A percentile compares a stretch with the other conserved stretches of the same genome.
Conservation (phyloP, 2,329 filamentous ascomycete species). For the Herpomyces periplanetae region DNA sequence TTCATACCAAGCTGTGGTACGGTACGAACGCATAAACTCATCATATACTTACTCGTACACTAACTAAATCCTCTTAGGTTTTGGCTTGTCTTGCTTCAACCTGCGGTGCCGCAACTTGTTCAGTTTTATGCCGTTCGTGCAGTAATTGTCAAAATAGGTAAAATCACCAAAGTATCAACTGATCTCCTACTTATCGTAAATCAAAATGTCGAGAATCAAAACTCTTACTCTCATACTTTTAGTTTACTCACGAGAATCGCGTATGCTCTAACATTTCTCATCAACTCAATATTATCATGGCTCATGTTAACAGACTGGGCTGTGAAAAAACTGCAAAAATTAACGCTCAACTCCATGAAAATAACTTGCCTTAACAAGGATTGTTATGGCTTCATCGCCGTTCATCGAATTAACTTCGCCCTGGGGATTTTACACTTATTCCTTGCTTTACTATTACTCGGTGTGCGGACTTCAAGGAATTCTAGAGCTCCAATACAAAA, state of each 20-base stretch:
- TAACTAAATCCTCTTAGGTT: conserved; percentile 13
- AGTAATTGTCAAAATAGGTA: conserved; percentile 90
- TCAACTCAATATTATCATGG: conserved; percentile 93
- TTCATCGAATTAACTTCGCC: conserved; percentile 90
- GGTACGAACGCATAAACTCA: conserved; percentile 14
- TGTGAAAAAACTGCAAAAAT: conserved; percentile 63
- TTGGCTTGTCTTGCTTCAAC: conserved; percentile 49
- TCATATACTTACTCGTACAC: conserved; percentile 2
- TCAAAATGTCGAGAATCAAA: conserved; percentile 2
- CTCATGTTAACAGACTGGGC: conserved; percentile 98
- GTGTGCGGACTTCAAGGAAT: conserved; percentile 52
- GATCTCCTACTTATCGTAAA: background rate
- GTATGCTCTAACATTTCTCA: conserved; percentile 63
- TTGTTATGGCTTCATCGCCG: conserved; percentile 80
- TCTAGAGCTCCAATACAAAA: conserved; percentile 65
- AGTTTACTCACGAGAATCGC: conserved; percentile 89
- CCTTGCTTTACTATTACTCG: conserved; percentile 44
- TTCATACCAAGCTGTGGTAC: conserved; percentile 52
- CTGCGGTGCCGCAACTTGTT: conserved; percentile 84
- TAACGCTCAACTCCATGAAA: conserved; percentile 79
- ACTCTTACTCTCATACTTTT: conserved; percentile 3
- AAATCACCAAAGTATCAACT: too few species aligned
- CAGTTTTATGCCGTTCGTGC: conserved; percentile 71
- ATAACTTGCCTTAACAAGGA: conserved; percentile 49
- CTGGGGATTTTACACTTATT: conserved; percentile 73